phyloP scores from a whole-genome alignment of 1,139 yeast species.

The Suhomyces maxii region DNA sequence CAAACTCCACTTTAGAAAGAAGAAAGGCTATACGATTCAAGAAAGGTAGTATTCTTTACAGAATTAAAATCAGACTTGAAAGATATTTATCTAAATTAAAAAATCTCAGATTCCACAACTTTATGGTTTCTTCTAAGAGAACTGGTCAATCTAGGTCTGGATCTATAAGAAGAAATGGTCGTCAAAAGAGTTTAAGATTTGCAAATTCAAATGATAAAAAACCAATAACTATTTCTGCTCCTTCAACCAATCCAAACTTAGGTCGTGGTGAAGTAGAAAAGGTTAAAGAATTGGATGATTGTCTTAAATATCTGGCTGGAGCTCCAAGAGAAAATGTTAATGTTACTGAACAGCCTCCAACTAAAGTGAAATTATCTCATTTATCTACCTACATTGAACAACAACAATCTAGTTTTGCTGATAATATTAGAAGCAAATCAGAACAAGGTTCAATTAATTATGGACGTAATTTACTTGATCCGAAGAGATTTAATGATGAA shows the following conservation, averaged over 20 bases:
- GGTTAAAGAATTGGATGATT: constrained; percentile 26
- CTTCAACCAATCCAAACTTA: constrained; percentile 30
- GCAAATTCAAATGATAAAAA: constrained; percentile 1
- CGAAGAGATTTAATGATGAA: constrained; percentile 9
- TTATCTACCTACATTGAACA: constrained; percentile 31
- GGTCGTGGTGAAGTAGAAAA: constrained; percentile 22
- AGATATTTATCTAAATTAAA: constrained; percentile 26
- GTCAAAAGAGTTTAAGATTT: constrained; percentile 4
- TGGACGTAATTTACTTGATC: constrained; percentile 13
- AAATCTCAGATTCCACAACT: constrained; percentile 21
- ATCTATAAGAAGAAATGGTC: constrained; percentile 7
- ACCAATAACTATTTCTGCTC: constrained; percentile 23
- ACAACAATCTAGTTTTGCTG: constrained; percentile 25
- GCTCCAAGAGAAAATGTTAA: constrained; percentile 17
- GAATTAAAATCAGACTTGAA: constrained; percentile 30
- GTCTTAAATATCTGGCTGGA: constrained; percentile 31
- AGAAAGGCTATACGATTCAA: constrained; percentile 38
- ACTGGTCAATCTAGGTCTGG: constrained; percentile 13
- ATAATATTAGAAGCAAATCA: constrained; percentile 15
- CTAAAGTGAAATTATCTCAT: constrained; percentile 21
- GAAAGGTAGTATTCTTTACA: constrained; percentile 32
- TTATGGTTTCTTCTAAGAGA: constrained; percentile 33
- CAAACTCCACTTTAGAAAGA: constrained; percentile 25
- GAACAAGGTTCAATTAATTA: constrained; percentile 20
- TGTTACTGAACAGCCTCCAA: constrained; percentile 2